Base-by-base conservation (phyloP, 176 grass and related monocot genomes). In the Neostapfia colusana region DNA sequence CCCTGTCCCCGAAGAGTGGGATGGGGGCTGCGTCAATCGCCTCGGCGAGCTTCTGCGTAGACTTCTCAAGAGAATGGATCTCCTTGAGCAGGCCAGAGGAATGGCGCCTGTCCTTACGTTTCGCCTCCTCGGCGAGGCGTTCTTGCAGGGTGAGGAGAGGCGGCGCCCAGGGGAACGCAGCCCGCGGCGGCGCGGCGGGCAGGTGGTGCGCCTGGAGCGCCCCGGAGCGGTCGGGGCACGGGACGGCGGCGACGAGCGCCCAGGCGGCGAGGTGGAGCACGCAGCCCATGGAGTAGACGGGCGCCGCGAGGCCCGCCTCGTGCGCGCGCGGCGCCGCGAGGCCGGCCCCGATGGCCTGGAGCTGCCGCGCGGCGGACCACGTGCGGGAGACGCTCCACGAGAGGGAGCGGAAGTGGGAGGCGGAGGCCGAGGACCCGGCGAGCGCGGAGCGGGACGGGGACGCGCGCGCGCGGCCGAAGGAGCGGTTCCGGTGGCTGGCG, bases 301-400 rank as follows among this genome's bases (percentile, higher is more conserved):
- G 74, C 14, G 89, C 79, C 3, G 82, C 92, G 20, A 99, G 89
- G 0, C 95, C 95, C 16, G 87, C 57, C 57, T 95, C 95, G 82
- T 95, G 91, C 62, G 87, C 76, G 43, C 91, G 91, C 21, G 95
- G 95, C 24, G 92, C 85, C 9, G 85, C 63, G 4, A 92, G 85
- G 26, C 90, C 91, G 8, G 87, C 84, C 5, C 80, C 89, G 41
- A 99, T 99, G 73, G 81, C 83, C 67, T 95, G 91, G 50, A 99
- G 77, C 87, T 99, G 95, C 8, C 92, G 80, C 16, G 89, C 75
- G 4, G 95, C 95, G 3, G 95, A 99, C 95, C 95, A 99, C 8
- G 87, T 77, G 24, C 89, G 89, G 23, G 95, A 99, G 50, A 99
- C 92, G 83, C 92, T 95, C 91, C 91, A 99, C 0, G 91, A 98